Percentiles rank a stretch among this genome's conserved stretches.
These are phyloP conservation scores for Aspergillus texensis DNA, from an alignment of 2,329 filamentous ascomycete genomes.

Conservation along the genomic window DNA sequence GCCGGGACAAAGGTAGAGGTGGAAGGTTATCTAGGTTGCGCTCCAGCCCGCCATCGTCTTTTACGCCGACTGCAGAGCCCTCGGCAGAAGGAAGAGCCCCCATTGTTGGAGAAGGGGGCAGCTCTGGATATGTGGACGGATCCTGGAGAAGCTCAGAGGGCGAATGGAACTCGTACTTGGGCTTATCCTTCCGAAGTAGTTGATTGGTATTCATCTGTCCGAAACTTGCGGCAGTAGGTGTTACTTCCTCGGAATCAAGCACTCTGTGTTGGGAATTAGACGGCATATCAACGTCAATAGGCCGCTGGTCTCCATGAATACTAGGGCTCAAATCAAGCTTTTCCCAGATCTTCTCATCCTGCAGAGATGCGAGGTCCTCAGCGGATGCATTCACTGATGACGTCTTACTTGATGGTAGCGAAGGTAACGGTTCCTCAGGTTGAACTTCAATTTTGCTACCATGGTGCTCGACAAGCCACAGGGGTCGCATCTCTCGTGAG, in stretches of 20 bases:
- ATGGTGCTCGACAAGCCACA: conserved; percentile 77
- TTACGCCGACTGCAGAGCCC: conserved; percentile 31
- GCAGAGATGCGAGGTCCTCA: conserved; percentile 40
- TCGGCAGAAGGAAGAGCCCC: conserved; percentile 34
- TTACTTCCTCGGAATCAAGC: conserved; percentile 66
- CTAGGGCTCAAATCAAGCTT: conserved; percentile 28
- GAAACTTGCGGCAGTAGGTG: conserved; percentile 65
- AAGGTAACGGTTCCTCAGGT: conserved; percentile 48
- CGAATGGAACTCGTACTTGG: conserved; percentile 51
- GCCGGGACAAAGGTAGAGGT: conserved; percentile 19
- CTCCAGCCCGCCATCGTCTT: conserved; percentile 24
- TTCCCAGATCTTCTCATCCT: conserved; percentile 36
- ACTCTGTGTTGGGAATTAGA: conserved; percentile 49
- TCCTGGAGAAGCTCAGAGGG: conserved; percentile 50
- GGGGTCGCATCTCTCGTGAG: conserved; percentile 71
- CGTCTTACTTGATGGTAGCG: conserved; percentile 55
- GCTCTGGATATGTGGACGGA: conserved; percentile 28
- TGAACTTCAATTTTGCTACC: conserved; percentile 45
- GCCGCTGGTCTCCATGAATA: conserved; percentile 25
- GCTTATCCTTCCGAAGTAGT: conserved; percentile 40
- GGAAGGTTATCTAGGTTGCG: conserved; percentile 22
- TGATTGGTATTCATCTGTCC: conserved; percentile 26
- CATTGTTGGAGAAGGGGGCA: conserved; percentile 27
- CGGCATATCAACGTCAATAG: conserved; percentile 29
- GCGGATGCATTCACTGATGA: conserved; percentile 52